Conservation (phyloP, 208 protist genomes). For the Trypanosoma mega region DNA sequence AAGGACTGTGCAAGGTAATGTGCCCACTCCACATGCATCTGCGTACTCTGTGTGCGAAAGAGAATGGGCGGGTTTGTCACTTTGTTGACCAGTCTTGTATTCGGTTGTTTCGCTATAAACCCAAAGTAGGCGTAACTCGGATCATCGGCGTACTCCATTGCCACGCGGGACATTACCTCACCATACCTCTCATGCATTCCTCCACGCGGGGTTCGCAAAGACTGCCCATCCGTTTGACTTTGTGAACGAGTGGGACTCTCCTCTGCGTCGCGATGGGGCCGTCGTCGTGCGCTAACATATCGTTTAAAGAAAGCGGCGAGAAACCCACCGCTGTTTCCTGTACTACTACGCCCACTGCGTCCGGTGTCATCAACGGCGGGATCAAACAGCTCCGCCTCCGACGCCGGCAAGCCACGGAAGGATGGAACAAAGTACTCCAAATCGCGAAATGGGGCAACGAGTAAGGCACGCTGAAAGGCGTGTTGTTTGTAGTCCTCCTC, state of each 20-base stretch:
- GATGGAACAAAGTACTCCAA: constrained; percentile 47
- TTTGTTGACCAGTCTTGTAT: constrained; percentile 1
- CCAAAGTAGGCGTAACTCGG: constrained; percentile 27
- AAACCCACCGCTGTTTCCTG: not conserved
- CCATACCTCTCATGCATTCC: constrained; percentile 7
- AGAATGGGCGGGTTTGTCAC: constrained; percentile 35
- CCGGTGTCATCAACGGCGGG: not conserved
- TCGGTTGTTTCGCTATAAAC: constrained; percentile 24
- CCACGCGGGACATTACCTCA: constrained; percentile 18
- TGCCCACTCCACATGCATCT: constrained; percentile 45
- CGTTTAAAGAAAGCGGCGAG: too few species aligned
- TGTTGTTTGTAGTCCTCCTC: constrained; percentile 39
- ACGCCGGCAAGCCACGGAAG: constrained; percentile 13
- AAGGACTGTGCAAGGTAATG: constrained; percentile 45
- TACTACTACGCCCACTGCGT: not conserved
- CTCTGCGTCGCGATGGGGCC: too few species aligned
- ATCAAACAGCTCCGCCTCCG: not conserved
- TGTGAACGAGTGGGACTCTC: not conserved
- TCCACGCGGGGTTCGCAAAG: too few species aligned
- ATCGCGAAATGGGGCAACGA: constrained; percentile 36
- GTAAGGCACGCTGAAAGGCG: constrained; percentile 33
- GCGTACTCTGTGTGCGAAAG: constrained; percentile 34
- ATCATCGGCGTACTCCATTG: constrained; percentile 9
- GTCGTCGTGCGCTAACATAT: too few species aligned
- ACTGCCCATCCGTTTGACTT: not conserved